phyloP scores from a whole-genome alignment of 129 eudicot species.

The Ambrosia trifida region DNA sequence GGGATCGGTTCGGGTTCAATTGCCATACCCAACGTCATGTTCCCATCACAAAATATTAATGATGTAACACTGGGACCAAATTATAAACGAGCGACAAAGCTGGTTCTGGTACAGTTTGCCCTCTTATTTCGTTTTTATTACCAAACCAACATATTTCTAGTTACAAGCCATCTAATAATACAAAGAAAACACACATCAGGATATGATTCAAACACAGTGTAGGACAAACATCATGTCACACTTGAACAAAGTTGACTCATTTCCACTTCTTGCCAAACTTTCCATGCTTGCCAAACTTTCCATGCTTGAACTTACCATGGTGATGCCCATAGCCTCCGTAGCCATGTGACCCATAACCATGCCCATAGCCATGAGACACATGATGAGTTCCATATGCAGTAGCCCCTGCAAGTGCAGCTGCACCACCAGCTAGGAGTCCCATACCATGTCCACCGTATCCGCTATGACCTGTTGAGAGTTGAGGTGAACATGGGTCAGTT shows the following conservation, averaged over 20 bases:
- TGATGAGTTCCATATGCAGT: constrained; percentile 27
- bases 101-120: constrained; percentile 4
- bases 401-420: constrained; percentile 28
- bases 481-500: too few relatives aligned
- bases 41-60: too few relatives aligned
- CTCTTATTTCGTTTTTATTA: constrained; percentile 18
- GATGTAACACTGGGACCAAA: too few relatives aligned
- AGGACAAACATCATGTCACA: background rate
- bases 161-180: constrained; percentile 13
- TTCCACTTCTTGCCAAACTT: constrained; percentile 37
- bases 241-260: constrained; percentile 11
- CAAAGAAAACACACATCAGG: background rate
- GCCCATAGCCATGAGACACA: constrained; percentile 32
- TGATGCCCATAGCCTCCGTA: constrained; percentile 37
- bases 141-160: constrained; percentile 12
- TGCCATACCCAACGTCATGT: too few relatives aligned
- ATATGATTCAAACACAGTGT: constrained; percentile 1
- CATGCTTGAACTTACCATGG: constrained; percentile 45
- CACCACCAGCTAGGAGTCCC: constrained; percentile 37
- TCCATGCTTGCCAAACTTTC: constrained; percentile 36
- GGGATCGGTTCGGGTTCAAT: too few relatives aligned
- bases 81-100: background rate
- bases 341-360: constrained; percentile 31
- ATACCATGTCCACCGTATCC: constrained; percentile 17
- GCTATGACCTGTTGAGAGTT: constrained; percentile 25